phyloP scores from a whole-genome alignment of 2,329 filamentous ascomycete species.

The Pseudocercospora vitis region DNA sequence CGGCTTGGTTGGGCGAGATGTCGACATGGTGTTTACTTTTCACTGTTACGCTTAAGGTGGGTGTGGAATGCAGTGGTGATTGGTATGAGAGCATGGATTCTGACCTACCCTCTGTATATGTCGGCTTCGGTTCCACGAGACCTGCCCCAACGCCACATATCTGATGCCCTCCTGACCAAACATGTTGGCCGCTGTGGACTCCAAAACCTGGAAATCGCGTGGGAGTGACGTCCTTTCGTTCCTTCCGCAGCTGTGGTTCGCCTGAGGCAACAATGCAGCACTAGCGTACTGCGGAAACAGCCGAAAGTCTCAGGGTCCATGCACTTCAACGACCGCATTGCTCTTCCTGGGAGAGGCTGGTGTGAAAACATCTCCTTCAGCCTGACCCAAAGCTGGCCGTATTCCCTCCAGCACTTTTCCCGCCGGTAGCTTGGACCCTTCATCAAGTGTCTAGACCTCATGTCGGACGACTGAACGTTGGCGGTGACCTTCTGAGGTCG shows the following conservation, averaged over 20 bases:
- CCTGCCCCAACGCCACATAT: background rate
- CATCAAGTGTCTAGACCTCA: background rate
- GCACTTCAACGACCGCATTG: background rate
- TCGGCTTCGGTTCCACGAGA: background rate
- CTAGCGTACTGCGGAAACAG: background rate
- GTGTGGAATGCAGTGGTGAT: too few species aligned
- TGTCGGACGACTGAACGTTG: background rate
- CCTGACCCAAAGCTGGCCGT: background rate
- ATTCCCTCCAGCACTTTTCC: background rate
- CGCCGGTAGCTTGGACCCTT: background rate
- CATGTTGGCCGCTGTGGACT: background rate
- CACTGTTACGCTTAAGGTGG: background rate
- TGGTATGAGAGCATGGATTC: background rate
- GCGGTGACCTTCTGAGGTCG: background rate
- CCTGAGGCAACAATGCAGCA: background rate
- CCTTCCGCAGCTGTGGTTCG: background rate
- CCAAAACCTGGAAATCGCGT: background rate
- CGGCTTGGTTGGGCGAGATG: conserved; percentile 16
- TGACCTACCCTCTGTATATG: background rate
- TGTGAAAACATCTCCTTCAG: background rate
- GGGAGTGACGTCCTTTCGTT: background rate
- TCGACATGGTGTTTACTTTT: conserved; percentile 14
- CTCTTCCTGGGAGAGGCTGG: background rate
- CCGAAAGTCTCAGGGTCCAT: conserved; percentile 3
- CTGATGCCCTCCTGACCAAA: background rate